Conservation (phyloP, 1,284 basidiomycete genomes). For the Rhodotorula sp. region DNA sequence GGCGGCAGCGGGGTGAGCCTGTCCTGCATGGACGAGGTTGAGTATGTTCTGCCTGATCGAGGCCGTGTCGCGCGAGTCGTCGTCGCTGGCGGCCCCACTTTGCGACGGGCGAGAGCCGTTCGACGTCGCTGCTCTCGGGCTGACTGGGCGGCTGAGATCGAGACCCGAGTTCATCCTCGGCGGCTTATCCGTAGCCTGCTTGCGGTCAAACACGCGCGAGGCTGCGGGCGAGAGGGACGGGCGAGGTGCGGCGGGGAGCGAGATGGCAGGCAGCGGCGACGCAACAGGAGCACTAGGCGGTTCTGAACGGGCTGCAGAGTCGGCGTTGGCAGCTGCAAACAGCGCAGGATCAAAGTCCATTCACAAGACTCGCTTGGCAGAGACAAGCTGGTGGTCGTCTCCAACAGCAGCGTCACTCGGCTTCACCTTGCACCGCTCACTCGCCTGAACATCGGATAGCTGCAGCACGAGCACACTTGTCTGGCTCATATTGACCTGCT, state of each 20-base stretch:
- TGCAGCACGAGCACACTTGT: too few relatives aligned
- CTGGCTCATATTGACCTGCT: too few relatives aligned
- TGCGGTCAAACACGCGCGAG: slow-evolving; percentile 14
- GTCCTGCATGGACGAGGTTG: slow-evolving; percentile 19
- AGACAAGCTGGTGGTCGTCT: neutral
- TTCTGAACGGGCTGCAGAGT: too few relatives aligned
- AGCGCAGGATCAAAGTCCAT: slow-evolving; percentile 4
- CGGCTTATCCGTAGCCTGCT: neutral
- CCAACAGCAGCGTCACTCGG: too few relatives aligned
- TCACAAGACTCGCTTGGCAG: too few relatives aligned
- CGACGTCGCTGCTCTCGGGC: neutral
- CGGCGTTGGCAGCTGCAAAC: neutral
- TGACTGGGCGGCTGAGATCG: slow-evolving; percentile 9
- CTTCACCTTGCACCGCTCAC: too few relatives aligned
- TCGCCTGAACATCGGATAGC: too few relatives aligned
- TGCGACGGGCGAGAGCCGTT: too few relatives aligned
- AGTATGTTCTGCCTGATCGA: slow-evolving; percentile 35
- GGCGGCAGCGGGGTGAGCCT: neutral
- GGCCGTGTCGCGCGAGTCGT: slow-evolving; percentile 29
- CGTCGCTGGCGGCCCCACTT: neutral
- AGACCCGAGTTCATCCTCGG: slow-evolving; percentile 13
- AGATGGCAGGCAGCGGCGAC: neutral
- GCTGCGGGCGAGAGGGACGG: slow-evolving; percentile 22
- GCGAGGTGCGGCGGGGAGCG: slow-evolving; percentile 12
- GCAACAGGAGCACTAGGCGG: too few relatives aligned